Base-by-base conservation (phyloP, 805 yeast species). In the Danielia oregonensis region DNA sequence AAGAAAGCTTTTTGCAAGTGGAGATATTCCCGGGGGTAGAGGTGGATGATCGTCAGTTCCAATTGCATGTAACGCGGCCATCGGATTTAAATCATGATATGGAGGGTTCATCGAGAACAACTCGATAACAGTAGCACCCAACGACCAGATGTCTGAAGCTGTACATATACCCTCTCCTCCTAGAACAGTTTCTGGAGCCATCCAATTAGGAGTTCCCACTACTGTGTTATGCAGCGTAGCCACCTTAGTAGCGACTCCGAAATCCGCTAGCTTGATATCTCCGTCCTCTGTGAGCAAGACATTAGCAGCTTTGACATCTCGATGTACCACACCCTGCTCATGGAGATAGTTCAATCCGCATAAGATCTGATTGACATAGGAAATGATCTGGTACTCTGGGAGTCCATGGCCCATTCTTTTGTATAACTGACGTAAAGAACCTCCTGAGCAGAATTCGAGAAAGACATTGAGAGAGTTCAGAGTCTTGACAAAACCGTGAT, bases 151-250 rank as follows among this genome's bases (percentile, higher is more conserved):
- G 61, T 93, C 98, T 2, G 95, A 86, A 2, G 94, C 83, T 0
- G 91, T 78, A 7, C 94, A 81, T 2, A 91, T 83, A 3, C 94
- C 95, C 50, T 82, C 85, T 48, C 72, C 72, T 1, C 87, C 79
- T 26, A 81, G 68, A 4, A 93, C 84, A 2, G 94, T 79, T 54
- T 93, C 98, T 0, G 98, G 98, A 0, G 98, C 97, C 96, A 93
- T 89, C 97, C 97, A 93, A 54, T 91, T 85, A 0, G 97, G 95
- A 0, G 97, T 87, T 2, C 98, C 98, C 11, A 72, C 76, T 6
- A 76, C 78, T 2, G 72, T 68, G 32, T 51, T 51, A 26, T 46
- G 51, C 48, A 40, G 48, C 3, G 44, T 35, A 6, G 46, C 41
- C 2, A 70, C 70, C 28, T 66, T 67, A 4, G 97, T 86, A 1